Conservation (phyloP, 352 stramenopile genomes). For the Aphanomyces stellatus region DNA sequence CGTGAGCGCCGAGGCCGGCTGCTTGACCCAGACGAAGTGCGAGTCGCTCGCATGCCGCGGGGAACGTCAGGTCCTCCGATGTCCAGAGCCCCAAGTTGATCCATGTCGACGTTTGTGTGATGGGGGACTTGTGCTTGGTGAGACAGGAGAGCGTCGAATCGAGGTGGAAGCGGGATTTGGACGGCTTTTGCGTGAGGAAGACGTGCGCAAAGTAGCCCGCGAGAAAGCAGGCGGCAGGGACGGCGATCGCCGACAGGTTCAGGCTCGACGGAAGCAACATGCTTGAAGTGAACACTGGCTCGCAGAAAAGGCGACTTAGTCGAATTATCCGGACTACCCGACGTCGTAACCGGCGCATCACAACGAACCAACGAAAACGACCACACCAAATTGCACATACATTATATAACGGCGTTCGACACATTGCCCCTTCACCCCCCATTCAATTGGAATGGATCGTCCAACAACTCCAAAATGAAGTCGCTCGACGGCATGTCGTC, state of each 20-base stretch:
- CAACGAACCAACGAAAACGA: no score
- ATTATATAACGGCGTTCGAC: no score
- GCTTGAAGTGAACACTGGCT: no score
- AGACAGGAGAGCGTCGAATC: slow-evolving; percentile 7
- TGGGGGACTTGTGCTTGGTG: slow-evolving; percentile 11
- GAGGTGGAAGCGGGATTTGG: neutral
- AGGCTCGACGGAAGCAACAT: no score
- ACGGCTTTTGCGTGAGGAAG: neutral
- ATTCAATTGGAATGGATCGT: no score
- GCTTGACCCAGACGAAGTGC: slow-evolving; percentile 11
- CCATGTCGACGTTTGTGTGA: slow-evolving; percentile 18
- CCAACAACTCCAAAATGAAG: no score
- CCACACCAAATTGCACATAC: no score
- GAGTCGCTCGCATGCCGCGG: slow-evolving; percentile 12
- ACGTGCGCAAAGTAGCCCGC: slow-evolving; percentile 13
- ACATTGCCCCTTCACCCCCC: no score
- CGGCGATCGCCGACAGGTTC: neutral
- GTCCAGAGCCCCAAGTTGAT: slow-evolving; percentile 20
- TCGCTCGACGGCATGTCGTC: no score
- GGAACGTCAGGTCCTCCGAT: slow-evolving; percentile 3
- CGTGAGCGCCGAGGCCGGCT: neutral
- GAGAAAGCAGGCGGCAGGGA: slow-evolving; percentile 12
- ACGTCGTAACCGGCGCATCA: no score
- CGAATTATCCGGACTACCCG: no score
- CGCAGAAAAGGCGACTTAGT: no score